phyloP scores from a whole-genome alignment of 2,329 filamentous ascomycete species.

The Lecanicillium sp. region DNA sequence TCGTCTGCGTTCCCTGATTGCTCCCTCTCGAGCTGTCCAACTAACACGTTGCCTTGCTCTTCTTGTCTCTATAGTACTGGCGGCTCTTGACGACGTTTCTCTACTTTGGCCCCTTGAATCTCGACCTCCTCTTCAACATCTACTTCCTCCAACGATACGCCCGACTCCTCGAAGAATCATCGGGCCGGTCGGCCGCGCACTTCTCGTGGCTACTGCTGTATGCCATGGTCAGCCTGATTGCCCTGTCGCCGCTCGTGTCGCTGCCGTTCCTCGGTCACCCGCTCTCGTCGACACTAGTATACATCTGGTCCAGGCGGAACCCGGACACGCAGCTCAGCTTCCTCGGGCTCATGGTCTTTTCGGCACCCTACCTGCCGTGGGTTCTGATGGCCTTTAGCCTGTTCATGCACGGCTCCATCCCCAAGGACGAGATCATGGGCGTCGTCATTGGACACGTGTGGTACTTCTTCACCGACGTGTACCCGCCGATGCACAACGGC shows the following conservation, averaged over 20 bases:
- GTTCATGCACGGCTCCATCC: constrained; percentile 80
- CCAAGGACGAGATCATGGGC: constrained; percentile 93
- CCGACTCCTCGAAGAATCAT: constrained; percentile 87
- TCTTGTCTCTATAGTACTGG: constrained; percentile 89
- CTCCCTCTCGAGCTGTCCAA: too few relatives aligned
- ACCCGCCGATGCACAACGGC: constrained; percentile 81
- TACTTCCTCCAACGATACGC: constrained; percentile 98
- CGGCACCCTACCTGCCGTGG: constrained; percentile 91
- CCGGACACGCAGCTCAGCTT: constrained; percentile 87
- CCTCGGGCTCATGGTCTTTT: constrained; percentile 82
- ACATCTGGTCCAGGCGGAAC: constrained; percentile 95
- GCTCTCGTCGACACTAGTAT: constrained; percentile 86
- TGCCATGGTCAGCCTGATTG: constrained; percentile 69
- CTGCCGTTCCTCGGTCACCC: constrained; percentile 94
- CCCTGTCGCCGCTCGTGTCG: constrained; percentile 77
- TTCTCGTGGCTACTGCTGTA: constrained; percentile 94
- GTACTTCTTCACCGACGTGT: constrained; percentile 98
- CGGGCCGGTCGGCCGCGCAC: constrained; percentile 82
- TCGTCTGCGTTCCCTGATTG: too few relatives aligned
- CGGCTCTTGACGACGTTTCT: constrained; percentile 92
- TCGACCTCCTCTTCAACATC: constrained; percentile 94
- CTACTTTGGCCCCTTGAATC: constrained; percentile 89
- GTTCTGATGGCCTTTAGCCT: constrained; percentile 89
- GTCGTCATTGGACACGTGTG: constrained; percentile 92
- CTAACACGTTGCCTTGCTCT: too few relatives aligned